Percentiles rank a stretch among this genome's conserved stretches.
Evolutionary conservation across 768 basidiomycete genomes (phyloP).

Genomic region (Leccinum pellstonianum): DNA sequence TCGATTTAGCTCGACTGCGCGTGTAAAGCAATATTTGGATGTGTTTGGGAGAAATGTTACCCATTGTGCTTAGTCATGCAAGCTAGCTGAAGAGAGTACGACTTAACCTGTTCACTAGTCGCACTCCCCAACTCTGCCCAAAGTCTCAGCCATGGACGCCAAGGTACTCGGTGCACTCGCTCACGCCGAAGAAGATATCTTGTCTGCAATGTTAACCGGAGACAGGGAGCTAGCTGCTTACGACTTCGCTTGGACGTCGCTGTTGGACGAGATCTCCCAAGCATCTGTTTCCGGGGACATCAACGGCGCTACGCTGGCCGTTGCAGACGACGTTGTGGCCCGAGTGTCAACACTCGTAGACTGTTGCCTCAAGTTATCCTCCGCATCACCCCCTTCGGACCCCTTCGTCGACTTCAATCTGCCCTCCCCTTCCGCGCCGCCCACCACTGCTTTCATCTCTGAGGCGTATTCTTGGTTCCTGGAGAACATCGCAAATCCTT

Average conservation of each 20-base stretch:
- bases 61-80: too few relatives aligned
- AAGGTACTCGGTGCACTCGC: too few relatives aligned
- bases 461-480: slow-evolving; percentile 44
- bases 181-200: not conserved
- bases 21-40: too few relatives aligned
- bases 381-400: not conserved
- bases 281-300: not conserved
- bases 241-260: not conserved
- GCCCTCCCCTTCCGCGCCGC: not conserved
- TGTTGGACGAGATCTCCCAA: not conserved
- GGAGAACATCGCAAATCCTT: slow-evolving; percentile 48
- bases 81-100: too few relatives aligned
- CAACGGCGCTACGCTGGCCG: not conserved
- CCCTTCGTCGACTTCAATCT: not conserved
- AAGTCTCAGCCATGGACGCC: too few relatives aligned
- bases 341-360: not conserved
- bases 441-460: not conserved
- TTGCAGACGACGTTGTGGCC: not conserved
- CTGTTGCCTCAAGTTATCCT: not conserved
- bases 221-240: not conserved
- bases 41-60: too few relatives aligned
- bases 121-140: too few relatives aligned
- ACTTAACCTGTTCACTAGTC: too few relatives aligned
- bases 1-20: too few relatives aligned
- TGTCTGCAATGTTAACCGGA: not conserved